phyloP scores from a whole-genome alignment of 768 basidiomycete genomes.

The Solioccasus polychromus region DNA sequence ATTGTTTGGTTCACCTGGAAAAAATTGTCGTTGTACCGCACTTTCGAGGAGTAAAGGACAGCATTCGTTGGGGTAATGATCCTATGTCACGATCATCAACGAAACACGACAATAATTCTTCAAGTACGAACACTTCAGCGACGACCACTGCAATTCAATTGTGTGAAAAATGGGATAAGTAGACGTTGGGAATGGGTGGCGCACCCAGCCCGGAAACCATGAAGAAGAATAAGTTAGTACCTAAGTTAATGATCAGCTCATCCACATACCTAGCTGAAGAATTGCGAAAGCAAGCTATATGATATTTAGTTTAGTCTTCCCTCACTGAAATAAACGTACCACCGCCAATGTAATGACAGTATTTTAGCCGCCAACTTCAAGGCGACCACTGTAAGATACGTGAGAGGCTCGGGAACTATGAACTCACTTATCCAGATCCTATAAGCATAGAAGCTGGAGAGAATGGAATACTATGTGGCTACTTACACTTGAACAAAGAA shows the following conservation, averaged over 20 bases:
- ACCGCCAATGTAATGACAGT: slow-evolving; percentile 10
- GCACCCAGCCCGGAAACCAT: slow-evolving; percentile 11
- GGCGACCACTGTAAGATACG: not conserved
- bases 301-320: not conserved
- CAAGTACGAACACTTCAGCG: slow-evolving; percentile 3
- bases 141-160: not conserved
- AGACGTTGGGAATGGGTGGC: not conserved
- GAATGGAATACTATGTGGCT: not conserved
- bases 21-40: slow-evolving; percentile 10
- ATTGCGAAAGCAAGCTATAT: slow-evolving; percentile 1
- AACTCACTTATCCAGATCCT: slow-evolving; percentile 24
- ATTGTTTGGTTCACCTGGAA: too few species aligned
- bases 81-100: not conserved
- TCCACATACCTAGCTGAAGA: slow-evolving; percentile 10
- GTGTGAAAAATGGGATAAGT: not conserved
- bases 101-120: not conserved
- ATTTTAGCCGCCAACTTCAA: slow-evolving; percentile 13
- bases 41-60: not conserved
- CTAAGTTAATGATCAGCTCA: not conserved
- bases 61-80: slow-evolving; percentile 4
- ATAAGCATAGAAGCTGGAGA: slow-evolving; percentile 19
- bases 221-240: not conserved
- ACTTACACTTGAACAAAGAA: not conserved
- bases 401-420: not conserved
- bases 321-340: slow-evolving; percentile 5